These are phyloP conservation scores for Phytophthora aleatoria DNA, from an alignment of 352 stramenopile genomes.

Conservation along the genomic window DNA sequence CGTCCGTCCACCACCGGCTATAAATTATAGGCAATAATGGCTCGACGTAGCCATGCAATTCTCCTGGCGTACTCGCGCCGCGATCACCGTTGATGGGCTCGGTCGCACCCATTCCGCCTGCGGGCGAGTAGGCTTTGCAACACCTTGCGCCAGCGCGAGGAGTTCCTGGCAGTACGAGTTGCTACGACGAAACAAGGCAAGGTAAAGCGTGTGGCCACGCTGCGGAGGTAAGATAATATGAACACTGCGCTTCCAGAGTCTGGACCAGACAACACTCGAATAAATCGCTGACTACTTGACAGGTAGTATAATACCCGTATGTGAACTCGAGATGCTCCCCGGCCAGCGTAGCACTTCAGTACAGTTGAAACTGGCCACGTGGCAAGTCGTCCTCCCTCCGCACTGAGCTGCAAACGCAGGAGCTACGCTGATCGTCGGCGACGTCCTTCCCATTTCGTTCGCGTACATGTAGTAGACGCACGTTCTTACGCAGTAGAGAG, in stretches of 20 bases:
- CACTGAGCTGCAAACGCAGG: not conserved
- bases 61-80: constrained; percentile 9
- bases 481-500: not conserved
- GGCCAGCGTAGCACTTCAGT: not conserved
- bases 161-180: too few relatives aligned
- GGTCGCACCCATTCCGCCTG: constrained; percentile 16
- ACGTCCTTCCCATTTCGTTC: not conserved
- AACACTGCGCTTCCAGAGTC: not conserved
- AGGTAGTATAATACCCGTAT: too few relatives aligned
- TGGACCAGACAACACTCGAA: not conserved
- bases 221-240: not conserved
- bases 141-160: not conserved
- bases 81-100: constrained; percentile 16
- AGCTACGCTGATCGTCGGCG: not conserved
- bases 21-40: not conserved
- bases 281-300: not conserved
- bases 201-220: not conserved
- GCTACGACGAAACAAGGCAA: too few relatives aligned
- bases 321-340: too few relatives aligned
- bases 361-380: not conserved
- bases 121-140: not conserved
- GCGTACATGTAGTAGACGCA: not conserved
- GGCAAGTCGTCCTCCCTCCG: not conserved
- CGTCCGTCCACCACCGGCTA: constrained; percentile 19
- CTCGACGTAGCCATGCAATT: constrained; percentile 18